A percentile compares a stretch with the other conserved stretches of the same genome.
Evolutionary conservation across 495 filamentous ascomycete species (phyloP).

Genomic region (Acidiella bohemica): DNA sequence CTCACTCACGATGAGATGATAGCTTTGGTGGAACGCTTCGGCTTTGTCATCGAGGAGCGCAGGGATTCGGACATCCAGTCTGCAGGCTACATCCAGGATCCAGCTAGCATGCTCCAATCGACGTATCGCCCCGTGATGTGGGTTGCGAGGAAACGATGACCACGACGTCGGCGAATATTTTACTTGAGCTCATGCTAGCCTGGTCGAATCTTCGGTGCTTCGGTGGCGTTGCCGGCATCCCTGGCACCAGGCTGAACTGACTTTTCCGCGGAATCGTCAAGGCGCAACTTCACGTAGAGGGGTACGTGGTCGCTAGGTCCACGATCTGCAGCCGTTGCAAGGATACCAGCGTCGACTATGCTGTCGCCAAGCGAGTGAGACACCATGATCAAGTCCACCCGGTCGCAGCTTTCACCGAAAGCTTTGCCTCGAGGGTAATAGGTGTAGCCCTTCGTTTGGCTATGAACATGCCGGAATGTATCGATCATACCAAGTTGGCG

Average conservation of each 20-base stretch:
- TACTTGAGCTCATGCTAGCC: too few species aligned
- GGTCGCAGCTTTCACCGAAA: slow-evolving; percentile 27
- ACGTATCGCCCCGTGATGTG: slow-evolving; percentile 65
- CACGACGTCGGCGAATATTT: too few species aligned
- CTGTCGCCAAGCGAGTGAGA: slow-evolving; percentile 13
- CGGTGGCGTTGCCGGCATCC: too few species aligned
- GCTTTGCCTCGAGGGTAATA: slow-evolving; percentile 22
- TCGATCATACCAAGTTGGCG: slow-evolving; percentile 19
- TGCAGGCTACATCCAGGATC: slow-evolving; percentile 73
- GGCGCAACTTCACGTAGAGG: slow-evolving; percentile 19
- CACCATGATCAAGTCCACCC: slow-evolving; percentile 27
- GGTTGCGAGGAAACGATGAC: slow-evolving; percentile 41
- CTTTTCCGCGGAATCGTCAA: too few species aligned
- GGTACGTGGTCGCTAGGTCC: slow-evolving; percentile 29
- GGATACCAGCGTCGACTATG: slow-evolving; percentile 22
- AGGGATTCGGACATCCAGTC: slow-evolving; percentile 20
- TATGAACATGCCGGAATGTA: slow-evolving; percentile 25
- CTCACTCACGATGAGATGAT: slow-evolving; percentile 79
- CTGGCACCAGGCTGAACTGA: too few species aligned
- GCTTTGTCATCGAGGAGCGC: slow-evolving; percentile 54
- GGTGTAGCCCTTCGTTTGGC: slow-evolving; percentile 23
- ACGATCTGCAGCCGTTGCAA: slow-evolving; percentile 23
- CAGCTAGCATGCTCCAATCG: slow-evolving; percentile 70
- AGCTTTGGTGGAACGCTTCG: slow-evolving; percentile 55
- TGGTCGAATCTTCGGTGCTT: too few species aligned